Base-by-base conservation (phyloP, 2,329 filamentous ascomycete species). In the Microcyclospora tardicrescens region DNA sequence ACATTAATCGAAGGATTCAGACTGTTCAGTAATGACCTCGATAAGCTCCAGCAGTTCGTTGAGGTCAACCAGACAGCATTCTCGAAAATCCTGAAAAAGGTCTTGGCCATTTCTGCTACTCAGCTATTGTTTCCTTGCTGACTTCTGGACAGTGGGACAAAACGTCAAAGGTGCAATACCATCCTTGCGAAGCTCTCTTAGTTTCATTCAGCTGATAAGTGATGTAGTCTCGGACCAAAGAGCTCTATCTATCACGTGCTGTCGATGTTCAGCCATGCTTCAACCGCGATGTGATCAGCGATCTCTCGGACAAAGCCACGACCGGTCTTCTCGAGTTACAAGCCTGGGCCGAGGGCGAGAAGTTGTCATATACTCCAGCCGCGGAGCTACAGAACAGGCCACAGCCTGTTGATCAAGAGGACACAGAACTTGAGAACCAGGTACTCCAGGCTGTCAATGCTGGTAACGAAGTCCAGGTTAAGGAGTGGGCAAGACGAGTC, bases 211-310 rank as follows among this genome's bases (percentile, higher is more conserved):
- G 44, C 53, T 55, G 42, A 57, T 43, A 13, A 38, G 31, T 32
- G 14, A 30, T 56, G 71, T 59, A 79, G 72, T 96, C 89, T 37
- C 89, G 89, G 61, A 95, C 91, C 43, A 98, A 98, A 62, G 91
- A 96, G 64, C 74, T 96, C 31, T 98, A 96, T 58, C 77, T 98
- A 28, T 93, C 93, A 9, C 75, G 91, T 43, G 91, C 91, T 8
- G 89, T 98, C 45, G 91, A 98, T 61, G 87, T 96, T 6, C 91
- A 96, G 56, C 91, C 91, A 6, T 96, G 93, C 61, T 98, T 96
- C 72, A 96, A 98, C 61, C 80, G 89, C 34, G 84, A 93, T 48
- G 86, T 96, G 51, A 93, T 98, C 56, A 93, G 87, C 61, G 89
- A 93, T 55, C 73, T 98, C 10, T 95, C 91, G 4, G 91, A 98